phyloP scores from a whole-genome alignment of 2,329 filamentous ascomycete genomes.

The Trichoderma brevicompactum region DNA sequence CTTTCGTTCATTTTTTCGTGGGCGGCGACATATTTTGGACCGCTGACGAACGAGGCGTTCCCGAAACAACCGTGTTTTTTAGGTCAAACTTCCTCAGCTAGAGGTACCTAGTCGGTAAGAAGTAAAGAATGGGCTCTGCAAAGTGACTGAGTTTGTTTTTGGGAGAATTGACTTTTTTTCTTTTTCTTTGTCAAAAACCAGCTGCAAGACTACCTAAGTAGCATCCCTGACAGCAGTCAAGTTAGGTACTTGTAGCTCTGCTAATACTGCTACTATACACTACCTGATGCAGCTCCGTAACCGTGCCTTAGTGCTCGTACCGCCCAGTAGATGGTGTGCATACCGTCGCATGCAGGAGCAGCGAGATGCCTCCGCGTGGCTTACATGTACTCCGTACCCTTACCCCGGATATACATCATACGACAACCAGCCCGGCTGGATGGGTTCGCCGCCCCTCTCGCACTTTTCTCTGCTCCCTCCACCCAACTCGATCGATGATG shows the following conservation, averaged over 20 bases:
- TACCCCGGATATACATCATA: constrained; percentile 27
- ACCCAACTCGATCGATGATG: constrained; percentile 14
- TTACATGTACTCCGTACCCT: not conserved
- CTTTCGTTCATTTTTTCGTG: not conserved
- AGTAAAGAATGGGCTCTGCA: constrained; percentile 3
- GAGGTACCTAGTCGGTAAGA: not conserved
- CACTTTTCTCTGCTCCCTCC: not conserved
- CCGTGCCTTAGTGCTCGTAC: not conserved
- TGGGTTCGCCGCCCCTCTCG: not conserved
- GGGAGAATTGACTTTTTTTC: constrained; percentile 16
- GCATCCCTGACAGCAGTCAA: not conserved
- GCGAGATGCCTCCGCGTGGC: constrained; percentile 25
- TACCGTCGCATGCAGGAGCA: constrained; percentile 14
- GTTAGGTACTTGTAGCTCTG: not conserved
- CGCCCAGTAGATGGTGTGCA: constrained; percentile 21
- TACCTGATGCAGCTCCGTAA: no score
- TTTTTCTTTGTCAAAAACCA: not conserved
- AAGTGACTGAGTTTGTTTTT: constrained; percentile 1
- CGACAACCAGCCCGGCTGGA: constrained; percentile 17
- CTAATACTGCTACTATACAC: no score
- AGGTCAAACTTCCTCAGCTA: no score
- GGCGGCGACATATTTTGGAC: not conserved
- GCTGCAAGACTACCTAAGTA: no score
- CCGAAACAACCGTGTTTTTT: no score
- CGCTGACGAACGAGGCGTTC: no score